Evolutionary conservation across 495 filamentous ascomycete species (phyloP), one percentile per base, ranked within the genome.

Genomic region (Aspergillus taichungensis): DNA sequence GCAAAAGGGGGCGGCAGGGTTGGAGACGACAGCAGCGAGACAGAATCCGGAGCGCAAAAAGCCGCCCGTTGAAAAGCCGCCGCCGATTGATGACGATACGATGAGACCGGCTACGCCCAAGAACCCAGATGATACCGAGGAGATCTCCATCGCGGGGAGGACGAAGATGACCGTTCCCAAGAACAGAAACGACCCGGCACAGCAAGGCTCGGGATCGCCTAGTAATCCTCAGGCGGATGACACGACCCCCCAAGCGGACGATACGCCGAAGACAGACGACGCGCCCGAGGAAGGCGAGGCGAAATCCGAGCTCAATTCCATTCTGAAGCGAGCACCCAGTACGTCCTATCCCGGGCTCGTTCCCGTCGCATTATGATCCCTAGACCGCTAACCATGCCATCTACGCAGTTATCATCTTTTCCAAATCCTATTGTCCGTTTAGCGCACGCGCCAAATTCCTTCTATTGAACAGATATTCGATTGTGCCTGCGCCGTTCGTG

Each of bases 351-450:
- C n/a, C n/a, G n/a, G n/a, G n/a, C n/a, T 42, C 13, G 37, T 9
- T 37, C 35, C 38, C 6, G 40, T 30, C 50, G 3, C 18, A 24
- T 24, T 24, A 24, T 4, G 1, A 24, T 24, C 4, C 4, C 18
- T 24, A 24, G 18, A 24, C 18, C 18, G 18, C 18, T 24, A 24
- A 24, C 18, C 1, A 24, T 24, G 18, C 18, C 1, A 24, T 24
- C 18, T 24, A 13, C 37, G 29, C 56, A 89, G 85, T 96, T 40
- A 86, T 96, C 55, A 87, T 98, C 42, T 96, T 97, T 71, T 94
- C 88, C 43, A 97, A 97, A 64, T 79, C 84, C 1, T 94, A 87
- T 65, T 98, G 92, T 64, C 87, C 84, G 0, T 81, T 78, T 69
- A 95, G 89, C 36, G 77, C 74, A 48, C 78, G 75, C 51, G 92